Evolutionary conservation across 306 rosid genomes (phyloP).

Genomic region (Vicia villosa): DNA sequence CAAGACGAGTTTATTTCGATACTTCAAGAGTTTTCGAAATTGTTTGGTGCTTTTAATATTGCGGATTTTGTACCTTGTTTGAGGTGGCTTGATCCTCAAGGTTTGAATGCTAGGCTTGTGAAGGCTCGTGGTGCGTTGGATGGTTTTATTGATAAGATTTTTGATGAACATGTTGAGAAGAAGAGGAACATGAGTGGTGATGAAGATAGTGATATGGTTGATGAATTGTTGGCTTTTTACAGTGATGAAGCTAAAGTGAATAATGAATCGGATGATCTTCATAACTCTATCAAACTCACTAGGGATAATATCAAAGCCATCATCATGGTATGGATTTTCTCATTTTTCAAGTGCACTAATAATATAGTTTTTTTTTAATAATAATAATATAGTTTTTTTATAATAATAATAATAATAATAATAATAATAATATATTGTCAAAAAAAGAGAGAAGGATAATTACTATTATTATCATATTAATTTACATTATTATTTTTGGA

Average conservation of each 20-base stretch:
- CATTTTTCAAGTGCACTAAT: neutral
- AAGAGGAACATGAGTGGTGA: conserved; percentile 5
- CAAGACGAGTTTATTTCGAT: conserved; percentile 72
- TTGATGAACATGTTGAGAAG: conserved; percentile 62
- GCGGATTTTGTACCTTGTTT: conserved; percentile 66
- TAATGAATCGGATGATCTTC: conserved; percentile 45
- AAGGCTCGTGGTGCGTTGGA: conserved; percentile 64
- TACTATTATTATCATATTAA: too few species aligned
- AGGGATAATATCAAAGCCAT: conserved; percentile 83
- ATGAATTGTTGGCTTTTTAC: conserved; percentile 70
- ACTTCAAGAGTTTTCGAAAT: conserved; percentile 71
- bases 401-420: too few species aligned
- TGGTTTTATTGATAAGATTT: conserved; percentile 59
- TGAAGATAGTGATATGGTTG: conserved; percentile 72
- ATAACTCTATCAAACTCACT: conserved; percentile 58
- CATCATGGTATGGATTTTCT: conserved; percentile 56
- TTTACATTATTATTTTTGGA: too few species aligned
- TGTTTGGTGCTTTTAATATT: conserved; percentile 72
- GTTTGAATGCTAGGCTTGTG: conserved; percentile 45
- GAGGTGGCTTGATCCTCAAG: conserved; percentile 70
- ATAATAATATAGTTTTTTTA: too few species aligned
- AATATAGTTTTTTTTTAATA: neutral
- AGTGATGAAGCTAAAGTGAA: conserved; percentile 29
- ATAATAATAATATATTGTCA: too few species aligned
- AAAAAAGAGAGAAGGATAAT: too few species aligned